Evolutionary conservation across 306 rosid genomes (phyloP), one percentile per base, ranked within the genome.

Genomic region (Rosa lucieae): DNA sequence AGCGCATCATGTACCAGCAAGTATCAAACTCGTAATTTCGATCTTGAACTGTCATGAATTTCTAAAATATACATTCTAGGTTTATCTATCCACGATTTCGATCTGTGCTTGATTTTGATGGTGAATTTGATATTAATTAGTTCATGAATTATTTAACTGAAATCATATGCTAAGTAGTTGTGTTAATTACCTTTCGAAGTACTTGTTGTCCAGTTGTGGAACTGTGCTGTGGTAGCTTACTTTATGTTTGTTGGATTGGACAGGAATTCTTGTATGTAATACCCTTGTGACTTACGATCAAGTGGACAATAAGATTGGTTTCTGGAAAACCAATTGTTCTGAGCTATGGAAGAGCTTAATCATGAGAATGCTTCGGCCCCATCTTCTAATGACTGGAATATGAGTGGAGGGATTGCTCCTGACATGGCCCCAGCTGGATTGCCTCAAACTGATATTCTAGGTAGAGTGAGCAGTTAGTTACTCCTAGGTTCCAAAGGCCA

Each of bases 271-370:
- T 70, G 86, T 80, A 35, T 88, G 90, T 47, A 87, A 87, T 73
- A 87, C 90, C 67, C 86, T 87, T 23, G 90, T 87, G 80, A 87
- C 88, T 63, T 87, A 87, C 51, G 88, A 87, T 70, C 85, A 86
- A 53, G 80, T 67, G 72, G 85, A 87, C 44, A 48, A 81, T 46
- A 79, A 59, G 79, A 67, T 87, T 74, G 90, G 90, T 8, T 87
- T 87, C 79, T 87, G 82, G 88, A 87, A 84, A 78, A 84, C 86
- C 8, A 87, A 87, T 72, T 87, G 90, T 82, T 87, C 88, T 69
- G 84, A 87, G 43, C 81, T 87, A 7, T 84, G 90, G 86, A 82
- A 79, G 86, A 84, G 65, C 40, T 53, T 84, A 67, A 77, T 75
- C 35, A 62, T 81, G 29, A 73, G 65, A 13, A 40, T 44, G 82